Evolutionary conservation across 768 basidiomycete genomes (phyloP), one percentile per base, ranked within the genome.

Genomic region (Tylopilus vinaceipallidus): DNA sequence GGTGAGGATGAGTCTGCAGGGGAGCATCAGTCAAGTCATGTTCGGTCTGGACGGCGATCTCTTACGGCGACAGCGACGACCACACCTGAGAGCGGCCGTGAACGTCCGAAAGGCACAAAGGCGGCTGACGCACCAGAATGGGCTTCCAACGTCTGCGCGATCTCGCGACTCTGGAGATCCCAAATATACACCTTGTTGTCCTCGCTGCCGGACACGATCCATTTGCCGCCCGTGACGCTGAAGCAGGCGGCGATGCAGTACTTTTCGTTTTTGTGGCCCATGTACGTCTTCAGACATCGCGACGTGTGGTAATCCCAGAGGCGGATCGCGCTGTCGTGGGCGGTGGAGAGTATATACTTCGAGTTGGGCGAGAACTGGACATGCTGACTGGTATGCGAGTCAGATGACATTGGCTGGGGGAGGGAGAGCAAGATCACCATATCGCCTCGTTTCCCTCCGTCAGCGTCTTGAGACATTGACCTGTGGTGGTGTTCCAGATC

Each of bases 351-450:
- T 45, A 99, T 88, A 69, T 92, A 95, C 69, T 90, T 91, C 7
- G 91, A 93, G 61, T 97, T 97, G 9, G 95, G 95, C 0, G 95
- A 95, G 72, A 99, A 98, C 60, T 87, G 82, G 14, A 94, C 92
- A 61, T 88, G 87, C 70, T 95, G 91, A 53, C 91, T 91, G 60
- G 39, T 17, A 29, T 24, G 29, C 27, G 29, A 38, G 26, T 41
- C 36, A 38, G 36, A 41, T 22, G 16, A 43, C 41, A 17, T 6
- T 4, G 14, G 20, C n/a, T 29, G 10, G 30, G 14, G n/a, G 19
- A 14, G 19, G 20, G 16, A 10, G 32, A 3, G 8, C n/a, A 19
- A 14, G 6, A 14, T 62, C 57, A 91, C 88, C 83, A 94, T 55
- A 92, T 78, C 2, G 93, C 88, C 38, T 89, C 83, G 43, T 88